Conservation (phyloP, 1,139 yeast genomes). For the Candida pseudocylindracea region DNA sequence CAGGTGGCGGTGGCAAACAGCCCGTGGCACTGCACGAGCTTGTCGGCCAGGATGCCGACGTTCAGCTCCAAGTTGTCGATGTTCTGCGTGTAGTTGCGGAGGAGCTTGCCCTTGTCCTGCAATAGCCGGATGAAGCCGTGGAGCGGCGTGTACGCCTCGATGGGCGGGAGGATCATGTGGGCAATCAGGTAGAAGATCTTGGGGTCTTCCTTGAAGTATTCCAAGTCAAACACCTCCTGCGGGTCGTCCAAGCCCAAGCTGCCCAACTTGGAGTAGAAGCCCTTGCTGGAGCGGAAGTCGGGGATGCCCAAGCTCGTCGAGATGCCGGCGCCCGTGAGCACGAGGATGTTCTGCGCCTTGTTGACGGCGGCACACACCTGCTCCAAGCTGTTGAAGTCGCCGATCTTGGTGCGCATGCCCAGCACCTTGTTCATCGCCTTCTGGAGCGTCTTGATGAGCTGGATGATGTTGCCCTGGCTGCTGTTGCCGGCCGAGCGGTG, state of each 20-base stretch:
- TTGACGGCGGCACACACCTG: constrained; percentile 25
- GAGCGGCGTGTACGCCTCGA: constrained; percentile 52
- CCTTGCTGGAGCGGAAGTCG: constrained; percentile 80
- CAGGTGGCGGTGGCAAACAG: constrained; percentile 88
- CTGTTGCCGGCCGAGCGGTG: constrained; percentile 4
- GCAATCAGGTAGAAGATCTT: constrained; percentile 73
- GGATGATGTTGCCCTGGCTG: constrained; percentile 11
- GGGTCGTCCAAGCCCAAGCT: constrained; percentile 64
- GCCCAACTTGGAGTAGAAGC: constrained; percentile 56
- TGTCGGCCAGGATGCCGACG: constrained; percentile 54
- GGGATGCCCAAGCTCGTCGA: constrained; percentile 88
- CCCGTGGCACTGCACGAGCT: constrained; percentile 86
- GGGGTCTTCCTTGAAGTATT: constrained; percentile 58
- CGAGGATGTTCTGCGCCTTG: constrained; percentile 40
- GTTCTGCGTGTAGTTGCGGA: constrained; percentile 85
- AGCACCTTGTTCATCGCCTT: constrained; percentile 27
- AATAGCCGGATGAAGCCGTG: constrained; percentile 64
- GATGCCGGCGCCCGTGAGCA: constrained; percentile 90
- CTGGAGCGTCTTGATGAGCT: constrained; percentile 26
- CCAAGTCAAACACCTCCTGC: constrained; percentile 78
- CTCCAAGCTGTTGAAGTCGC: constrained; percentile 36
- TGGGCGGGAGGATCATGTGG: constrained; percentile 69
- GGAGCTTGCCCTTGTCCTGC: constrained; percentile 55
- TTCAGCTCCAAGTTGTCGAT: constrained; percentile 78
- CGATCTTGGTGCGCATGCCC: background rate